Percentiles rank a stretch among this genome's conserved stretches.
phyloP scores from a whole-genome alignment of 2,329 filamentous ascomycete species.

The Didymella arachidicola region DNA sequence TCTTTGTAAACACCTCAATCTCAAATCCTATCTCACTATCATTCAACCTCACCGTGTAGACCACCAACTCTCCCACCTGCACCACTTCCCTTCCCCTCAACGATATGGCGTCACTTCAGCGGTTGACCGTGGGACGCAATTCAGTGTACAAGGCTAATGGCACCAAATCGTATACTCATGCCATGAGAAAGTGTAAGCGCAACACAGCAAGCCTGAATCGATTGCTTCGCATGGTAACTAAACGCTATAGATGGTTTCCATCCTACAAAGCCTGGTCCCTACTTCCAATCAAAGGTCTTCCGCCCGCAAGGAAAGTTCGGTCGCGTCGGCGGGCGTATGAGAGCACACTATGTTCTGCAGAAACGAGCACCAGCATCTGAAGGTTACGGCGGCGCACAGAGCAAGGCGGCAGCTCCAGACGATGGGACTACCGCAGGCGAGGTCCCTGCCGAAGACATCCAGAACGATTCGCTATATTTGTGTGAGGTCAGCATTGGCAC shows the following conservation, averaged over 20 bases:
- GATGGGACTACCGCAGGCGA: constrained; percentile 21
- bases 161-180: constrained; percentile 28
- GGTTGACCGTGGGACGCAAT: constrained; percentile 28
- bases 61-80: background rate
- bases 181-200: constrained; percentile 29
- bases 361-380: constrained; percentile 23
- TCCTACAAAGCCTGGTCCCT: constrained; percentile 36
- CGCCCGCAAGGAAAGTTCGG: constrained; percentile 34
- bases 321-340: constrained; percentile 31
- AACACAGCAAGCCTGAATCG: background rate
- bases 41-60: background rate
- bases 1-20: background rate
- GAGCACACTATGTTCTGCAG: constrained; percentile 29
- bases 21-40: background rate
- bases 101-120: constrained; percentile 29
- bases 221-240: background rate
- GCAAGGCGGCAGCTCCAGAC: constrained; percentile 9
- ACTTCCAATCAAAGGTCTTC: constrained; percentile 34
- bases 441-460: constrained; percentile 64
- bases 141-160: constrained; percentile 30
- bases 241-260: constrained; percentile 31
- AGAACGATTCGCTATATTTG: constrained; percentile 73
- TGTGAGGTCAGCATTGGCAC: constrained; percentile 70
- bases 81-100: background rate
- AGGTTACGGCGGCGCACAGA: constrained; percentile 3